Percentiles rank a stretch among this genome's conserved stretches.
These are phyloP conservation scores for Penicillium cosmopolitanum DNA, from an alignment of 495 filamentous ascomycete genomes.

Conservation along the genomic window DNA sequence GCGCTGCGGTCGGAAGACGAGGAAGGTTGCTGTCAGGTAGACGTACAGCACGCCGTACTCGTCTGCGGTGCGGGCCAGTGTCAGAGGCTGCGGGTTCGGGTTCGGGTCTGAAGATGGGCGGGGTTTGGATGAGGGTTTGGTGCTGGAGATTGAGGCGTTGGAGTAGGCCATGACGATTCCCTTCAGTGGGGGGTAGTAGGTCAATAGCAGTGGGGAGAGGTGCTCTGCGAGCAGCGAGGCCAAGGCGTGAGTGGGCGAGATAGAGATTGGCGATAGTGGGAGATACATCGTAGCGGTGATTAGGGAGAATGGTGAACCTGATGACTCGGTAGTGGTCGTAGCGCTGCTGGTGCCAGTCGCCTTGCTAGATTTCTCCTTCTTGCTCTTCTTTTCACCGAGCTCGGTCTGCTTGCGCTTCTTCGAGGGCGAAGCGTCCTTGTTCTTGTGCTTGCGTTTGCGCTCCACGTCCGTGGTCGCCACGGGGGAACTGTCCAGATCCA, in stretches of 20 bases:
- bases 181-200: constrained; percentile 70
- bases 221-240: constrained; percentile 72
- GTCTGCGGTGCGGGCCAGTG: constrained; percentile 59
- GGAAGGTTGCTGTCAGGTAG: constrained; percentile 75
- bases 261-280: constrained; percentile 68
- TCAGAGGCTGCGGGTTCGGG: constrained; percentile 45
- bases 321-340: constrained; percentile 9
- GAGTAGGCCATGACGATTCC: constrained; percentile 74
- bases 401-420: constrained; percentile 53
- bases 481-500: constrained; percentile 44
- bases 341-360: background rate
- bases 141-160: constrained; percentile 56
- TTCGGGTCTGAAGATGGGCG: constrained; percentile 37
- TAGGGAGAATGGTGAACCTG: constrained; percentile 60
- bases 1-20: constrained; percentile 66
- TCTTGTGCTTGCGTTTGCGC: constrained; percentile 58
- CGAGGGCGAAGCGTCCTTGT: constrained; percentile 47
- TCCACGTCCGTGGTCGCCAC: constrained; percentile 24
- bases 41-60: constrained; percentile 71
- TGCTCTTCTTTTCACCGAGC: constrained; percentile 30
- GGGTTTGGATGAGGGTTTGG: constrained; percentile 27
- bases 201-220: constrained; percentile 74
- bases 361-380: constrained; percentile 31
- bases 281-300: constrained; percentile 70
- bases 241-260: constrained; percentile 63